phyloP scores from a whole-genome alignment of 257 asterid species.

The Nicotiana sylvestris region DNA sequence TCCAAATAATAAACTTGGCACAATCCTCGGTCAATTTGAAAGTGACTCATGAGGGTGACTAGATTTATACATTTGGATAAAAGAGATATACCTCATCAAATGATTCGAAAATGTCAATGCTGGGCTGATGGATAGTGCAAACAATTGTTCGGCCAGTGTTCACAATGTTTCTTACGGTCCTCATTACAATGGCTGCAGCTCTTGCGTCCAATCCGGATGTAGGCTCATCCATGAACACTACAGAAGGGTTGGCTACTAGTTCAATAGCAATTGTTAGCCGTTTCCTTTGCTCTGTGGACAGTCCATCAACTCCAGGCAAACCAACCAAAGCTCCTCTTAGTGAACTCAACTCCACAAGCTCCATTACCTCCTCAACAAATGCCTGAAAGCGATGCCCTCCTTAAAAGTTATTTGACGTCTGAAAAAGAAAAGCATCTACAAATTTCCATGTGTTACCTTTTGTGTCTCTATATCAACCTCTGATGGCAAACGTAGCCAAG shows the following conservation, averaged over 20 bases:
- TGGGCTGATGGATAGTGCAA: conserved; percentile 96
- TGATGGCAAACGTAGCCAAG: conserved; percentile 77
- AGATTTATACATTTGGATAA: not conserved
- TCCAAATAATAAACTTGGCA: not conserved
- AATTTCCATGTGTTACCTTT: conserved; percentile 42
- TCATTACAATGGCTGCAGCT: conserved; percentile 97
- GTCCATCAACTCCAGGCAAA: conserved; percentile 88
- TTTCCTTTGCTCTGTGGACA: conserved; percentile 92
- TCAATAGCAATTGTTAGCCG: conserved; percentile 95
- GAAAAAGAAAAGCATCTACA: not conserved
- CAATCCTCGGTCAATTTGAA: not conserved
- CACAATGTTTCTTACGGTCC: conserved; percentile 92
- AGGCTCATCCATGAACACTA: conserved; percentile 95
- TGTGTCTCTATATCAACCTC: conserved; percentile 80
- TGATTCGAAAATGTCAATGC: conserved; percentile 95
- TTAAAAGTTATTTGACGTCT: conserved; percentile 21
- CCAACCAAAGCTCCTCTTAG: conserved; percentile 85
- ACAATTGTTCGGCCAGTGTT: conserved; percentile 95
- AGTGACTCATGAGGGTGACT: not conserved
- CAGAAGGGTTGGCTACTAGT: conserved; percentile 91
- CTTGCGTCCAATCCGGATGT: conserved; percentile 97
- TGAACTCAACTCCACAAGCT: conserved; percentile 87
- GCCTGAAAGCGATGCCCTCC: conserved; percentile 47
- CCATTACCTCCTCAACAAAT: conserved; percentile 95
- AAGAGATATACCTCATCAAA: conserved; percentile 69